phyloP scores from a whole-genome alignment of 805 yeast species.

The Candida krabiensis region DNA sequence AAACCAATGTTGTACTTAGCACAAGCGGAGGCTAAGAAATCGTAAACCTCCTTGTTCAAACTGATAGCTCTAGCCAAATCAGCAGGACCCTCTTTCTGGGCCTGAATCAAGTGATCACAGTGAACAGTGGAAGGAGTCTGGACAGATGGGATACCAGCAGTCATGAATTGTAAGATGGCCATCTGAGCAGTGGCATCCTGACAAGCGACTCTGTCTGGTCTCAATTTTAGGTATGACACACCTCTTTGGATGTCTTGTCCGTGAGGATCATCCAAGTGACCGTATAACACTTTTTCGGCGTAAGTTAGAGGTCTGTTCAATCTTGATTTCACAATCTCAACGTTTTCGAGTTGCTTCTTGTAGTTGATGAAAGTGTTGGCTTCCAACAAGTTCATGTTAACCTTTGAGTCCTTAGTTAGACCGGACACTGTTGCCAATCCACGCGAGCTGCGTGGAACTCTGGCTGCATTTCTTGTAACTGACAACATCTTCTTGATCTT shows the following conservation, averaged over 20 bases:
- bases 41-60: slow-evolving; percentile 92
- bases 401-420: slow-evolving; percentile 54
- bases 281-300: slow-evolving; percentile 92
- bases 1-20: slow-evolving; percentile 95
- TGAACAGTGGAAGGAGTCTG: slow-evolving; percentile 95
- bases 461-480: slow-evolving; percentile 29
- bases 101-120: slow-evolving; percentile 97
- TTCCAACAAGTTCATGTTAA: slow-evolving; percentile 60
- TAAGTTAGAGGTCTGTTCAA: slow-evolving; percentile 81
- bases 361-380: slow-evolving; percentile 84
- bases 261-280: slow-evolving; percentile 88
- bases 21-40: slow-evolving; percentile 89
- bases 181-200: slow-evolving; percentile 99
- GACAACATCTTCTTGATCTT: slow-evolving; percentile 26
- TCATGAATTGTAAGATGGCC: slow-evolving; percentile 98
- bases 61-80: slow-evolving; percentile 82
- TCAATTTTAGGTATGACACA: slow-evolving; percentile 81
- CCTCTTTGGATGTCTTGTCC: slow-evolving; percentile 78
- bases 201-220: slow-evolving; percentile 98
- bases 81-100: slow-evolving; percentile 85
- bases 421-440: slow-evolving; percentile 52
- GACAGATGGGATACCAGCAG: slow-evolving; percentile 85
- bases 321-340: slow-evolving; percentile 73
- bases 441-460: slow-evolving; percentile 36
- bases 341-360: slow-evolving; percentile 86